These are phyloP conservation scores for Bothriochloa decipiens DNA, from an alignment of 176 grass and related monocot genomes.

Conservation along the genomic window DNA sequence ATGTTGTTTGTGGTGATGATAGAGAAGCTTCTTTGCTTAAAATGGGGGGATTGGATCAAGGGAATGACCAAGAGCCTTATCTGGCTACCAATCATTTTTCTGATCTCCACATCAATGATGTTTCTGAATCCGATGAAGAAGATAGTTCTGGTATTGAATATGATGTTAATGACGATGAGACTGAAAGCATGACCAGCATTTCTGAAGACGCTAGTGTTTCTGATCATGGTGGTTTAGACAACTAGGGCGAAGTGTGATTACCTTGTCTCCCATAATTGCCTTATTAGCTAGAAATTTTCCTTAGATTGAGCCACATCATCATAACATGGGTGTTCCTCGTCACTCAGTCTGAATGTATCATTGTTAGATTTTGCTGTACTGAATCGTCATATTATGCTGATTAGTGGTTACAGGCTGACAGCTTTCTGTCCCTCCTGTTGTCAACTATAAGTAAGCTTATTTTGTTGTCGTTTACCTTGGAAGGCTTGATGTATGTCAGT, in stretches of 20 bases:
- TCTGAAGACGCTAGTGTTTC: constrained; percentile 28
- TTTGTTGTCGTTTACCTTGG: background rate
- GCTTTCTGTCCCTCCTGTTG: background rate
- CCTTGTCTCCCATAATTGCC: background rate
- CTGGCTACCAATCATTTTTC: constrained; percentile 33
- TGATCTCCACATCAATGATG: constrained; percentile 12
- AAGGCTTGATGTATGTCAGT: background rate
- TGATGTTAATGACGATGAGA: constrained; percentile 40
- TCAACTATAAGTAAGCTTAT: constrained; percentile 10
- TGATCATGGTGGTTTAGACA: constrained; percentile 22
- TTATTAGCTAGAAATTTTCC: constrained; percentile 17
- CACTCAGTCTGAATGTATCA: background rate
- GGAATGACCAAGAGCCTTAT: constrained; percentile 26
- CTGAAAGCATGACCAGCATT: constrained; percentile 15
- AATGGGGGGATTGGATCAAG: constrained; percentile 9
- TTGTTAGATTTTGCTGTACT: constrained; percentile 3
- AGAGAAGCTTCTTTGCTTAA: constrained; percentile 33
- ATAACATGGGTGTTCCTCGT: constrained; percentile 17
- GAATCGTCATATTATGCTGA: background rate
- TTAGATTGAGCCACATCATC: background rate
- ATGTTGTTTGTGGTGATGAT: constrained; percentile 50
- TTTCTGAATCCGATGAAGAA: constrained; percentile 42
- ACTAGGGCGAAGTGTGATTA: constrained; percentile 2
- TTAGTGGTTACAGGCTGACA: background rate
- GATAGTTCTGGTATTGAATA: constrained; percentile 33